phyloP scores from a whole-genome alignment of 768 basidiomycete species.

The Pleurotus salmoneostramineus region DNA sequence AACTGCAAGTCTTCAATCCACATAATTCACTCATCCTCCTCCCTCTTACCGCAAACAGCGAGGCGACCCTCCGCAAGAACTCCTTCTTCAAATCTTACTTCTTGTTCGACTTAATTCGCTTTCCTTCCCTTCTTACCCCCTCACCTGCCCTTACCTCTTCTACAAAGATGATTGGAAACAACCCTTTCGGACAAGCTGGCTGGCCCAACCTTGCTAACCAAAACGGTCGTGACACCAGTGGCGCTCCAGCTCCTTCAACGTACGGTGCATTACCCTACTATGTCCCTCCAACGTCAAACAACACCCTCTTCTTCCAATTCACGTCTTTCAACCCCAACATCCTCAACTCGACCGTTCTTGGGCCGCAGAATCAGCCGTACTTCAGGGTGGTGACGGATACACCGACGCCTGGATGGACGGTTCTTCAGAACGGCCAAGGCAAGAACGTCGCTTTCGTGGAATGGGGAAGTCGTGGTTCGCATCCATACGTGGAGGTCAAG shows the following conservation, averaged over 20 bases:
- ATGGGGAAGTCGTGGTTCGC: conserved; percentile 24
- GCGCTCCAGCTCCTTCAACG: conserved; percentile 41
- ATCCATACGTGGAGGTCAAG: conserved; percentile 30
- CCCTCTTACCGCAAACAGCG: too few species aligned
- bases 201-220: conserved; percentile 18
- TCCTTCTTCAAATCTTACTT: too few species aligned
- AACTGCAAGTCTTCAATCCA: too few species aligned
- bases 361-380: conserved; percentile 31
- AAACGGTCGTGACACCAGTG: conserved; percentile 13
- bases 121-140: background rate
- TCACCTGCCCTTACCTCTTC: background rate
- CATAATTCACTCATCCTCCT: too few species aligned
- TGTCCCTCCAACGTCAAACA: conserved; percentile 24
- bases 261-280: conserved; percentile 65
- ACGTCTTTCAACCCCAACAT: conserved; percentile 28
- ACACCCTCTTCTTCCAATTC: conserved; percentile 41
- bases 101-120: background rate
- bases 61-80: too few species aligned
- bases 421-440: conserved; percentile 32
- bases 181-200: conserved; percentile 27
- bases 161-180: conserved; percentile 7
- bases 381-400: conserved; percentile 34
- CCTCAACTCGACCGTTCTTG: conserved; percentile 35
- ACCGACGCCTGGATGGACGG: conserved; percentile 27
- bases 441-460: conserved; percentile 33